Conservation (phyloP, 805 yeast species). For the Saccharomycopsis fodiens region DNA sequence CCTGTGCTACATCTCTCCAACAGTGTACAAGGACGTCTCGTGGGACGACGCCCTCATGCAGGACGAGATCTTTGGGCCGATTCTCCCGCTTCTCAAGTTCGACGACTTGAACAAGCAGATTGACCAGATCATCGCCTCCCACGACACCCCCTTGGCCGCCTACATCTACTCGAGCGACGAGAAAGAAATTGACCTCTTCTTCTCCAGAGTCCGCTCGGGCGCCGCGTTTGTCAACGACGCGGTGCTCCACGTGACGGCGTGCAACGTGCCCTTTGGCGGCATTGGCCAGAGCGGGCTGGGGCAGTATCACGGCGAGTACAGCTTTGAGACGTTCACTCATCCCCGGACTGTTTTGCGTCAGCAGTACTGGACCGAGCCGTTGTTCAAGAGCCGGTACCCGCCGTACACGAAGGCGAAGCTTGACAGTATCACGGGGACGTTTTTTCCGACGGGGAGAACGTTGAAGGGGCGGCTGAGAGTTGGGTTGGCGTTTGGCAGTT, state of each 20-base stretch:
- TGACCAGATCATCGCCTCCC: conserved; percentile 34
- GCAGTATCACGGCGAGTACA: conserved; percentile 66
- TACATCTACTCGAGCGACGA: conserved; percentile 55
- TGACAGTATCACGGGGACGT: conserved; percentile 14
- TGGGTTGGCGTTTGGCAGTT: neutral
- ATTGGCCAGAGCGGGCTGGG: conserved; percentile 82
- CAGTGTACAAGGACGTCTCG: conserved; percentile 54
- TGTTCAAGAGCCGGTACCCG: conserved; percentile 57
- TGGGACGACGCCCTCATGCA: conserved; percentile 69
- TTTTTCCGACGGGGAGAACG: conserved; percentile 14
- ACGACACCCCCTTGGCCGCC: conserved; percentile 76
- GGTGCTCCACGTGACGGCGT: conserved; percentile 59
- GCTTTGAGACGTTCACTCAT: conserved; percentile 62
- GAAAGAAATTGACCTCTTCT: conserved; percentile 41
- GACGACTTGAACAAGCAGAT: conserved; percentile 37
- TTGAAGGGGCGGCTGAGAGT: neutral
- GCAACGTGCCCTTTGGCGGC: conserved; percentile 84
- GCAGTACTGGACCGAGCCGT: conserved; percentile 54
- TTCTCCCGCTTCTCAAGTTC: conserved; percentile 65
- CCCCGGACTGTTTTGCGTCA: conserved; percentile 60
- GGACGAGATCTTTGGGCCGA: conserved; percentile 78
- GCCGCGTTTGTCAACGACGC: conserved; percentile 64
- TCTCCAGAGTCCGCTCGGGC: conserved; percentile 60
- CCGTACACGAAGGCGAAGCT: conserved; percentile 39
- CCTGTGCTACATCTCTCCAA: conserved; percentile 58